A percentile compares a stretch with the other conserved stretches of the same genome.
phyloP scores from a whole-genome alignment of 768 basidiomycete genomes.

The Termitomyces sp. region DNA sequence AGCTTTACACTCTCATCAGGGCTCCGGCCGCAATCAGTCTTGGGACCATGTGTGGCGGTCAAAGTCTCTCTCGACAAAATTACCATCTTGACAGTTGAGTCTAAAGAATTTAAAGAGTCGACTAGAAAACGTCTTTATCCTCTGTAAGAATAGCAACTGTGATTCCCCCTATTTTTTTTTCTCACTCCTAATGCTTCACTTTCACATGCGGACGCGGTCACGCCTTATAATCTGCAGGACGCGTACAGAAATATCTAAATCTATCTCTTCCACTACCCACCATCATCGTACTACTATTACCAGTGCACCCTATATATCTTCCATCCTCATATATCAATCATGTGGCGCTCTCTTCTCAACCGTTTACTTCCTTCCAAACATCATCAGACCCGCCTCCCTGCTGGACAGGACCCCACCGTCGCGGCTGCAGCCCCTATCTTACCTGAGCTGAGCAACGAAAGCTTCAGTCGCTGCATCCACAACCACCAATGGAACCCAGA shows the following conservation, averaged over 20 bases:
- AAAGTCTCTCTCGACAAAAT: no score
- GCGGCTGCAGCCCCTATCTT: background rate
- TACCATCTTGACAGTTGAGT: no score
- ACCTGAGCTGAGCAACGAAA: background rate
- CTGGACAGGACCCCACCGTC: background rate
- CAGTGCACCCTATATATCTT: background rate
- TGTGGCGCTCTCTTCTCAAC: conserved; percentile 1
- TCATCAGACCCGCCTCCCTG: background rate
- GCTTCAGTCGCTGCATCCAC: background rate
- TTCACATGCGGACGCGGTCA: background rate
- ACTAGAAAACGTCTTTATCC: no score
- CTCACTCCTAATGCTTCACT: no score
- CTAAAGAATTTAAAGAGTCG: no score
- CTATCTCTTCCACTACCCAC: background rate
- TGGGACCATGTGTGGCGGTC: no score
- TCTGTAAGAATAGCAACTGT: no score
- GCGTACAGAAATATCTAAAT: background rate
- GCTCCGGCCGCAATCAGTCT: no score
- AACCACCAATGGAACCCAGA: background rate
- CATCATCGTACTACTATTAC: background rate
- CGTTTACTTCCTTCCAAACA: background rate
- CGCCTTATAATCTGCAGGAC: background rate
- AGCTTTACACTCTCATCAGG: no score
- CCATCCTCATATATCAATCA: background rate
- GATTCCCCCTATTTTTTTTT: no score